Evolutionary conservation across 2,329 filamentous ascomycete species (phyloP).

Genomic region (Remersonia thermophila): DNA sequence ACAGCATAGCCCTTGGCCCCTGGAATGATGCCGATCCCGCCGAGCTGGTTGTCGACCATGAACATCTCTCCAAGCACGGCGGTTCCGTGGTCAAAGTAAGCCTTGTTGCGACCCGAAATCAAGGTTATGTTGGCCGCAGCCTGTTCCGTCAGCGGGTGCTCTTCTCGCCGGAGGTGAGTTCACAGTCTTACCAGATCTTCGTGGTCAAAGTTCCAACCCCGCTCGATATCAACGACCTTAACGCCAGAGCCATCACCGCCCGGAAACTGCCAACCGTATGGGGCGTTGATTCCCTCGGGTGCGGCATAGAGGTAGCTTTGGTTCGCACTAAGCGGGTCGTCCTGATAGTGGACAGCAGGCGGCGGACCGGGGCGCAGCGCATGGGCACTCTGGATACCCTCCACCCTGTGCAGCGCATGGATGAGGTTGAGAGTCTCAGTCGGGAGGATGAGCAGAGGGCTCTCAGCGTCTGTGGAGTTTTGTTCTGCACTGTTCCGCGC

Average conservation of each 20-base stretch:
- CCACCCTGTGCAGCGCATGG: slow-evolving; percentile 3
- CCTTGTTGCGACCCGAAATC: slow-evolving; percentile 4
- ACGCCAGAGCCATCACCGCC: slow-evolving; percentile 10
- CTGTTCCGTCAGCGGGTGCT: neutral
- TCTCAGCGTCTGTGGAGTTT: neutral
- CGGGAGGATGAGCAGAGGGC: neutral
- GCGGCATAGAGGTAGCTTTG: slow-evolving; percentile 10
- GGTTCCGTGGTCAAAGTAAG: slow-evolving; percentile 5
- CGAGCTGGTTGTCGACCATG: slow-evolving; percentile 9
- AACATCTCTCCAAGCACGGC: slow-evolving; percentile 8
- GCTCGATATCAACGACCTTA: slow-evolving; percentile 11
- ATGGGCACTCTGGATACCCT: slow-evolving; percentile 4
- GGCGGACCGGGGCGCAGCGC: slow-evolving; percentile 3
- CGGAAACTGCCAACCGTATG: slow-evolving; percentile 9
- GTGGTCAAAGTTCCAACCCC: slow-evolving; percentile 11
- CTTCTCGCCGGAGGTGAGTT: too few relatives aligned
- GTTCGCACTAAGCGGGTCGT: slow-evolving; percentile 9
- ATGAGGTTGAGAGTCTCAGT: slow-evolving; percentile 3
- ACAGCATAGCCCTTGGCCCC: slow-evolving; percentile 5
- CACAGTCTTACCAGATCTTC: slow-evolving; percentile 10
- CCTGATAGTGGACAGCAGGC: slow-evolving; percentile 2
- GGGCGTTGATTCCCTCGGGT: slow-evolving; percentile 9
- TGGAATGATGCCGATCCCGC: slow-evolving; percentile 8
- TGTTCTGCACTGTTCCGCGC: neutral
- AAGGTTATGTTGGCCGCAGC: slow-evolving; percentile 6